These are phyloP conservation scores for Aureobasidium musti DNA, from an alignment of 2,329 filamentous ascomycete species.

Conservation along the genomic window DNA sequence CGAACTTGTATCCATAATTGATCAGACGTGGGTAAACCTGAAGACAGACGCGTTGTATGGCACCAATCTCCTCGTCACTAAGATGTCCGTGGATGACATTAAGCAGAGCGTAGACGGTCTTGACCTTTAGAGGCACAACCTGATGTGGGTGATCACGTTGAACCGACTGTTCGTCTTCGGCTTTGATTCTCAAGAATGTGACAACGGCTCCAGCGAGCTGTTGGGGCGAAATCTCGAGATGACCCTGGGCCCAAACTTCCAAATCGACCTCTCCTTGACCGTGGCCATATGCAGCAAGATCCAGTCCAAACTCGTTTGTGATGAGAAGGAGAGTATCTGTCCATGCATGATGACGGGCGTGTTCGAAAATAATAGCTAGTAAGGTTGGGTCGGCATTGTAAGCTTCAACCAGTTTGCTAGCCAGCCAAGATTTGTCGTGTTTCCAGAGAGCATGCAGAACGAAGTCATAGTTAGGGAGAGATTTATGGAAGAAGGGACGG, in stretches of 20 bases:
- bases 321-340: constrained; percentile 76
- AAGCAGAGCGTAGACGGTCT: constrained; percentile 79
- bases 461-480: constrained; percentile 76
- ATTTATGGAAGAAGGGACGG: constrained; percentile 78
- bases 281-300: constrained; percentile 83
- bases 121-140: constrained; percentile 72
- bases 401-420: constrained; percentile 72
- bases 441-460: constrained; percentile 91
- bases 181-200: constrained; percentile 83
- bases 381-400: constrained; percentile 70
- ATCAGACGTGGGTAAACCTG: constrained; percentile 91
- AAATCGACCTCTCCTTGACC: constrained; percentile 78
- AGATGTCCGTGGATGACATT: constrained; percentile 67
- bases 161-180: constrained; percentile 73
- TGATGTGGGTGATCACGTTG: constrained; percentile 70
- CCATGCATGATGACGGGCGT: constrained; percentile 81
- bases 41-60: constrained; percentile 83
- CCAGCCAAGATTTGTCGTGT: constrained; percentile 85
- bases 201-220: constrained; percentile 71
- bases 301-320: constrained; percentile 80
- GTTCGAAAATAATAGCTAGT: constrained; percentile 71
- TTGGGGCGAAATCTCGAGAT: constrained; percentile 50
- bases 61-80: constrained; percentile 69
- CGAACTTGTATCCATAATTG: constrained; percentile 77
- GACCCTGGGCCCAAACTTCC: constrained; percentile 74